Base-by-base conservation (phyloP, 192 early-diverging fungal genomes). In the Dissophora ornata region DNA sequence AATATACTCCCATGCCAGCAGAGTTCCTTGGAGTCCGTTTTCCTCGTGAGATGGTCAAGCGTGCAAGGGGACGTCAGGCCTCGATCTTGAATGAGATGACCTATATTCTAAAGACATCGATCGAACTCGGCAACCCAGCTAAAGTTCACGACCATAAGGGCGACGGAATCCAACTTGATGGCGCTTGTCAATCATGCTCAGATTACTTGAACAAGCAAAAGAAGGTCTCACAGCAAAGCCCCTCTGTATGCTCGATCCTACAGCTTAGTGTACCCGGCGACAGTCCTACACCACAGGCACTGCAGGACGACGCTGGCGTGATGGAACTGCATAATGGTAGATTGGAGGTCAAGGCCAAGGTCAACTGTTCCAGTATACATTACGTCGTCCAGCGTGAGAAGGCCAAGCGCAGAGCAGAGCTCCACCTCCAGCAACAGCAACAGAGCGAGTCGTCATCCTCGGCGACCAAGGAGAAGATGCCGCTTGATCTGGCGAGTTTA, bases 331-430 rank as follows among this genome's bases (percentile, higher is more conserved):
- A 36, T 6, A 11, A 77, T 32, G 73, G 73, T 1, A 32, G 36
- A 10, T 19, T 61, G 0, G 29, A 51, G 2, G 58, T 77, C 38
- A 36, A 30, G 4, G 73, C 73, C 4, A 49, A 58, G 0, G 65
- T 77, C 34, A 62, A 67, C 29, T 77, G 73, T n/a, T 77, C 73
- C 6, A 77, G 64, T 42, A 3, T 67, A 50, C 73, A 77, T 25
- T 45, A 62, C 22, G 30, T 77, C 16, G 30, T 66, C 41, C 71
- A 75, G 26, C 63, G 71, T 19, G 63, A 75, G 47, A 67, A 61
- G 51, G 50, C 57, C 32, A 59, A 25, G 11, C 56, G 57, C 1
- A 41, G 18, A 4, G 57, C 57, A 1, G 50, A 52, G 25, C 28
- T 48, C 0, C 42, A n/a, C 3, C 28, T 42, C 5, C 42, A 36